Evolutionary conservation across 1,284 basidiomycete genomes (phyloP), one percentile per base, ranked within the genome.

Genomic region (Cutaneotrichosporon arboriforme): DNA sequence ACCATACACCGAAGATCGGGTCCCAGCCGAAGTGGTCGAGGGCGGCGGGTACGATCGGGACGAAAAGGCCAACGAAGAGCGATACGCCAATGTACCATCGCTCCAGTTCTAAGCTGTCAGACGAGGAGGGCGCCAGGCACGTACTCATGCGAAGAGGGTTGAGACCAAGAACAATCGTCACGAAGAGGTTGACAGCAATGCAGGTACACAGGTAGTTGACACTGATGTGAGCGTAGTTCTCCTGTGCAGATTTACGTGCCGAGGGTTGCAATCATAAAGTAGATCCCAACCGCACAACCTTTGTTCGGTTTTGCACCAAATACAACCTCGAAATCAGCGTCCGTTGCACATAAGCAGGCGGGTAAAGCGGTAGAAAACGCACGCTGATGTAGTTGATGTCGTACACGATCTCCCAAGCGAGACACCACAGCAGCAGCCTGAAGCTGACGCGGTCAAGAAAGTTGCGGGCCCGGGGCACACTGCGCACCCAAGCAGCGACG

Each of bases 121-220:
- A 23, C 37, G 49, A 23, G n/a, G 17, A 37, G 21, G 20, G 12
- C 23, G 26, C 23, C 37, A 22, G 20, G 34, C 13, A 37, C 47
- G 3, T 14, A 62, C 64, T 48, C 39, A 46, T 37, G 10, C 45
- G 45, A 10, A 65, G 49, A 4, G 69, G 63, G 41, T 70, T 66
- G 21, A 68, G 43, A 2, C 64, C 62, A 47, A 70, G 58, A 10
- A 63, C 62, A 13, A 70, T 62, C 9, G 63, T 69, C 10, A 69
- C 38, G 52, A 61, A 56, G 22, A 70, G 58, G 42, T 70, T 70
- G 43, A 70, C 52, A 8, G 67, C 69, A 40, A 70, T 70, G 34
- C 55, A 63, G 1, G 65, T 70, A 34, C 63, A 63, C 21, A 69
- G 53, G 31, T 62, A 64, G 55, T 69, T 69, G 55, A 68, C 68